Evolutionary conservation across 176 grass and related monocot genomes (phyloP).

Genomic region (Oryza meridionalis): DNA sequence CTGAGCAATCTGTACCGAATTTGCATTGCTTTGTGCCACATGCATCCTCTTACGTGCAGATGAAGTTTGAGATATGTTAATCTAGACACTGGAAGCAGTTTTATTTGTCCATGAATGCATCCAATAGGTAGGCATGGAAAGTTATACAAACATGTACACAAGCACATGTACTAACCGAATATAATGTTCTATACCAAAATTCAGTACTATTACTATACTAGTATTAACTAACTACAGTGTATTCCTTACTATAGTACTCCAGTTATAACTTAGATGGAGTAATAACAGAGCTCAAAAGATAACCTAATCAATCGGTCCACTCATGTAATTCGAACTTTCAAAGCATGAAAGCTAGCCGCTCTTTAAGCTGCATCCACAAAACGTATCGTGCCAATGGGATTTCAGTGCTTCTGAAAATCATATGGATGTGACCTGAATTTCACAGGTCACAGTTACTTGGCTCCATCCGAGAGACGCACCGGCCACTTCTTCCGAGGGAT

Average conservation of each 20-base stretch:
- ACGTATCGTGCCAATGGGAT: constrained; percentile 6
- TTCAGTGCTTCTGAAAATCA: constrained; percentile 4
- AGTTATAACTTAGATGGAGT: background rate
- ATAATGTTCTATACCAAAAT: background rate
- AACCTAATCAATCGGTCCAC: background rate
- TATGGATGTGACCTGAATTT: background rate
- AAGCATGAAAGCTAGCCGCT: constrained; percentile 24
- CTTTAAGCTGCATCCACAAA: constrained; percentile 31
- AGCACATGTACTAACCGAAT: background rate
- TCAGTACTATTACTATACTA: background rate
- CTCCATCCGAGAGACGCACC: background rate
- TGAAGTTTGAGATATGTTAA: background rate
- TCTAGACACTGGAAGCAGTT: background rate
- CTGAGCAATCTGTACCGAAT: background rate
- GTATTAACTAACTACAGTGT: background rate
- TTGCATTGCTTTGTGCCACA: background rate
- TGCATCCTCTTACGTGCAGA: background rate
- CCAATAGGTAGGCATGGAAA: background rate
- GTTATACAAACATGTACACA: background rate
- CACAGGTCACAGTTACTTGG: background rate
- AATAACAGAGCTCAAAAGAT: background rate
- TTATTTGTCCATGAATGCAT: background rate
- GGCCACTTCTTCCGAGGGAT: background rate
- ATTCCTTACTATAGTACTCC: no score
- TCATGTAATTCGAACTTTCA: background rate